Base-by-base conservation (phyloP, 345 rosid genomes). In the Trapa bicornis region DNA sequence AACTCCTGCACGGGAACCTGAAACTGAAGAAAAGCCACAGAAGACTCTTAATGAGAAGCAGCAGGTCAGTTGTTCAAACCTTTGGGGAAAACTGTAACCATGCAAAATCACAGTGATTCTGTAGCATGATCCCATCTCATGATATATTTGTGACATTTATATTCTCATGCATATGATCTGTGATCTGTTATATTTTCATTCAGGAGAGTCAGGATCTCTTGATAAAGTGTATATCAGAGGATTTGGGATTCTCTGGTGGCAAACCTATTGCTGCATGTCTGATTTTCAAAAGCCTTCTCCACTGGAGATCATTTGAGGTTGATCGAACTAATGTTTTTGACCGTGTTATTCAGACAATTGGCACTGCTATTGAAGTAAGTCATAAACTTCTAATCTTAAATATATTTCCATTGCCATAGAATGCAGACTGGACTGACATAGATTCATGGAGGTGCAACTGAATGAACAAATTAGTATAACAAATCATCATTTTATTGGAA, bases 241-340 rank as follows among this genome's bases (percentile, higher is more conserved):
- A 91, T 82, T 78, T 94, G 79, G 99, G 97, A 78, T 94, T 89
- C 70, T 85, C 93, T 72, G 90, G 85, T 43, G 81, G 82, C 75
- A 91, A 87, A 78, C 99, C 99, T 43, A 81, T 94, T 72, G 99
- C 96, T 76, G 97, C 99, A 66, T 94, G 96, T 78, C 78, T 91
- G 67, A 84, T 89, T 72, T 94, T 87, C 82, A 94, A 91, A 79
- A 87, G 93, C 72, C 97, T 94, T 48, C 95, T 89, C 71, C 99
- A 94, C 47, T 94, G 99, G 99, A 86, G 96, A 75, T 94, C 97
- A 74, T 91, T 94, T 84, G 99, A 94, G 83, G 97, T 84, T 61
- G 99, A 91, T 85, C 84, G 96, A 78, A 94, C 97, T 36, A 80
- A 75, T 65, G 87, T 94, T 72, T 91, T 94, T 85, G 97, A 94